A percentile compares a stretch with the other conserved stretches of the same genome.
phyloP scores from a whole-genome alignment of 345 rosid genomes.

The Sonneratia caseolaris region DNA sequence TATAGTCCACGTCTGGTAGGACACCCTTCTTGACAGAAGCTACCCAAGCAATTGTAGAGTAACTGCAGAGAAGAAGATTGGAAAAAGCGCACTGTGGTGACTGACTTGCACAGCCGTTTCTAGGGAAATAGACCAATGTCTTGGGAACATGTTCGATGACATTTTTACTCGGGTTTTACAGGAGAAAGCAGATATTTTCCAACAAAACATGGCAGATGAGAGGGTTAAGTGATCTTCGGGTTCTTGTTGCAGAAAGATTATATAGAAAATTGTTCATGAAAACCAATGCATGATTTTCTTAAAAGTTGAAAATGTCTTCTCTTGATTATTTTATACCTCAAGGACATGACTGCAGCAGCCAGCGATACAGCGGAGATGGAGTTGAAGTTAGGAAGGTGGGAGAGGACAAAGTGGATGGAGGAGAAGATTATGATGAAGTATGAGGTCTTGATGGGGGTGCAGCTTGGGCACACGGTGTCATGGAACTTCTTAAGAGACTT shows the following conservation, averaged over 20 bases:
- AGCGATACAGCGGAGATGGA: slow-evolving; percentile 52
- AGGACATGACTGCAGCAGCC: slow-evolving; percentile 81
- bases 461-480: slow-evolving; percentile 34
- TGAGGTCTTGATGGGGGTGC: slow-evolving; percentile 35
- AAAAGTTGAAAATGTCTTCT: not conserved
- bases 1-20: slow-evolving; percentile 42
- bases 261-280: too few species aligned
- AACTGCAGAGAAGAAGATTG: slow-evolving; percentile 22
- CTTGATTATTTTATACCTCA: slow-evolving; percentile 24
- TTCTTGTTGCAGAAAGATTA: not conserved
- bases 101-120: too few species aligned
- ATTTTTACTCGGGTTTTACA: too few species aligned
- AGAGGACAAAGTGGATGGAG: slow-evolving; percentile 50
- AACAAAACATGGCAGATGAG: not conserved
- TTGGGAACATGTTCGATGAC: too few species aligned
- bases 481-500: slow-evolving; percentile 68
- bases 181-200: too few species aligned
- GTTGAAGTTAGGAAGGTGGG: slow-evolving; percentile 74
- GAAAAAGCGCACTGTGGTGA: too few species aligned
- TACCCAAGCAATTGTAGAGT: slow-evolving; percentile 67
- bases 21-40: slow-evolving; percentile 36
- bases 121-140: too few species aligned
- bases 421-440: slow-evolving; percentile 73
- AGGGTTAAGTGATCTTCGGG: not conserved
- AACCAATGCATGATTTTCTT: not conserved